phyloP scores from a whole-genome alignment of 305 asterid species.

The Salvia sclarea region DNA sequence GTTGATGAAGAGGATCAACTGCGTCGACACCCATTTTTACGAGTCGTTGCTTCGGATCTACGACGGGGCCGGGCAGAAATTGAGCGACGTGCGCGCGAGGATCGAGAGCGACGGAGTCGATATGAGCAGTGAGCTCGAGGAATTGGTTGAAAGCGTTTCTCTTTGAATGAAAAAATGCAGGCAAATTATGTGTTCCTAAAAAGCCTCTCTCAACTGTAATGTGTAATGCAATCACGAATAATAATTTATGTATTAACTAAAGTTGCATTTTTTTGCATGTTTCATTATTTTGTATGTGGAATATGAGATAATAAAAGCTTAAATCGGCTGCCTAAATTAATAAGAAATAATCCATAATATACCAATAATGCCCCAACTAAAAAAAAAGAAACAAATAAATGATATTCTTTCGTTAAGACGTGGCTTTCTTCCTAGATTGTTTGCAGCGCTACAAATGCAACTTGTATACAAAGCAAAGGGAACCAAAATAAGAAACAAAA shows the following conservation, averaged over 20 bases:
- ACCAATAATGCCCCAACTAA: not conserved
- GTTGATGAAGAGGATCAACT: conserved; percentile 54
- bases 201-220: not conserved
- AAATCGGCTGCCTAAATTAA: not conserved
- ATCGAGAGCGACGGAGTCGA: conserved; percentile 52
- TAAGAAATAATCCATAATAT: not conserved
- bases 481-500: conserved; percentile 10
- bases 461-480: conserved; percentile 12
- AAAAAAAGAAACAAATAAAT: not conserved
- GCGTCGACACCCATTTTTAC: conserved; percentile 42
- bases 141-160: conserved; percentile 44
- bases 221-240: too few relatives aligned
- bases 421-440: not conserved
- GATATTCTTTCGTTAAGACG: not conserved
- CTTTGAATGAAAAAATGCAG: conserved; percentile 28
- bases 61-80: conserved; percentile 45
- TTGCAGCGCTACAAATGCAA: conserved; percentile 17
- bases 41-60: conserved; percentile 49
- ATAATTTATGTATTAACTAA: too few relatives aligned
- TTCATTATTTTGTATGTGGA: not conserved
- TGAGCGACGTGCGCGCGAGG: conserved; percentile 40
- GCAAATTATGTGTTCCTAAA: not conserved
- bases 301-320: not conserved
- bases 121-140: conserved; percentile 44
- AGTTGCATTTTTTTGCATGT: too few relatives aligned